Evolutionary conservation across 768 basidiomycete genomes (phyloP).

Genomic region (Lentinula sp.): DNA sequence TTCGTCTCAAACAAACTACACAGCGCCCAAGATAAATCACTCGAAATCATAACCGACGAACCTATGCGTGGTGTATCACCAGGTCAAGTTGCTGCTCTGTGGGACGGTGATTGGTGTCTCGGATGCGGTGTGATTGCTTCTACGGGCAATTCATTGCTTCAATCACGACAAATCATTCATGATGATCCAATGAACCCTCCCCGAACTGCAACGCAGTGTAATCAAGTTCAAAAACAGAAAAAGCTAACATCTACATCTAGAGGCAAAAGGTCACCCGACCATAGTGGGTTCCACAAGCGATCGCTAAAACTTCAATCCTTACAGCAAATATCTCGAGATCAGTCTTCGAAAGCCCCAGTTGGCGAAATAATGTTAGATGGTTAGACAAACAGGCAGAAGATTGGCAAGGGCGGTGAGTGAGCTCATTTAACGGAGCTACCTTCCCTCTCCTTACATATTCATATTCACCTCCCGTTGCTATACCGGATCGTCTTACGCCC

Average conservation of each 20-base stretch:
- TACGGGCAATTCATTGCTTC: constrained; percentile 6
- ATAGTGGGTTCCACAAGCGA: too few species aligned
- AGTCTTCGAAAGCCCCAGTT: neutral
- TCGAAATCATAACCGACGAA: constrained; percentile 45
- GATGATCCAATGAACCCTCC: neutral
- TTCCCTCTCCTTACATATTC: neutral
- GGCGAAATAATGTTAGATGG: neutral
- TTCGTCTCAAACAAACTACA: constrained; percentile 10
- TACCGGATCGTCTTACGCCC: too few species aligned
- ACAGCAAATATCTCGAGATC: neutral
- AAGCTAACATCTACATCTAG: neutral
- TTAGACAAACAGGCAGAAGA: neutral
- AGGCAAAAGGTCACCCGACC: neutral
- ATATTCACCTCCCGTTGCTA: too few species aligned
- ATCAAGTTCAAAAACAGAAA: neutral
- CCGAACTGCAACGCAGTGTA: neutral
- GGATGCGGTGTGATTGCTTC: constrained; percentile 69
- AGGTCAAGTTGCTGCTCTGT: constrained; percentile 78
- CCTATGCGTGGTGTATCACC: constrained; percentile 66
- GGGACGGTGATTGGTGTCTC: constrained; percentile 71
- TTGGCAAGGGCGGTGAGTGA: neutral
- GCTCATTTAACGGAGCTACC: neutral
- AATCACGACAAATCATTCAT: neutral
- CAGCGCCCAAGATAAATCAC: constrained; percentile 18
- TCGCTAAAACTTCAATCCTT: neutral